Percentiles rank a stretch among this genome's conserved stretches.
Evolutionary conservation across 106 monocot genomes (phyloP).

Genomic region (Gastrodia elata): DNA sequence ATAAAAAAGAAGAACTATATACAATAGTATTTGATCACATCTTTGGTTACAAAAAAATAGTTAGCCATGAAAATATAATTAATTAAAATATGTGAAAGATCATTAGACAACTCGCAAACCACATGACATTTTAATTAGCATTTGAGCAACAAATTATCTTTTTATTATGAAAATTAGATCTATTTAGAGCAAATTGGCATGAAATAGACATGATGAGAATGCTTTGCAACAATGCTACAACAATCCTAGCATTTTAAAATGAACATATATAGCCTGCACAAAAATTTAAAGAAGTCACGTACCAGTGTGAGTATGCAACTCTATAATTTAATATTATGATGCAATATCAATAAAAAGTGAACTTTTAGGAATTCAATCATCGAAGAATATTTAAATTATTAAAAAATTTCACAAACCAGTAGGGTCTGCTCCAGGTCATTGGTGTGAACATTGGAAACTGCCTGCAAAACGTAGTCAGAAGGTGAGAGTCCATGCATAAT

Average conservation of each 20-base stretch:
- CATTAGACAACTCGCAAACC: not conserved
- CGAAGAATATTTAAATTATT: not conserved
- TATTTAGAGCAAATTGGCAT: too few relatives aligned
- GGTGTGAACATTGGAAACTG: constrained; percentile 54
- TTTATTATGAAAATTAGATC: too few relatives aligned
- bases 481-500: constrained; percentile 65
- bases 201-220: not conserved
- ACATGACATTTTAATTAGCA: not conserved
- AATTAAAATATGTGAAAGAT: not conserved
- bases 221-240: not conserved
- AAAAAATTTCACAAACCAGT: constrained; percentile 39
- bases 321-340: not conserved
- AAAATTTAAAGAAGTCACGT: not conserved
- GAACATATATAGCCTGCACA: not conserved
- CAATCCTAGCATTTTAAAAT: not conserved
- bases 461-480: constrained; percentile 71
- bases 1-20: not conserved
- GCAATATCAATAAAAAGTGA: not conserved
- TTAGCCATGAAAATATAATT: not conserved
- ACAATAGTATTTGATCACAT: not conserved
- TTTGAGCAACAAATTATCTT: not conserved
- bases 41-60: not conserved
- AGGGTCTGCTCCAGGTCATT: constrained; percentile 90
- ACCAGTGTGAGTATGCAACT: not conserved
- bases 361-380: not conserved